phyloP scores from a whole-genome alignment of 495 filamentous ascomycete species.

The Hypoxylon crocopeplum region DNA sequence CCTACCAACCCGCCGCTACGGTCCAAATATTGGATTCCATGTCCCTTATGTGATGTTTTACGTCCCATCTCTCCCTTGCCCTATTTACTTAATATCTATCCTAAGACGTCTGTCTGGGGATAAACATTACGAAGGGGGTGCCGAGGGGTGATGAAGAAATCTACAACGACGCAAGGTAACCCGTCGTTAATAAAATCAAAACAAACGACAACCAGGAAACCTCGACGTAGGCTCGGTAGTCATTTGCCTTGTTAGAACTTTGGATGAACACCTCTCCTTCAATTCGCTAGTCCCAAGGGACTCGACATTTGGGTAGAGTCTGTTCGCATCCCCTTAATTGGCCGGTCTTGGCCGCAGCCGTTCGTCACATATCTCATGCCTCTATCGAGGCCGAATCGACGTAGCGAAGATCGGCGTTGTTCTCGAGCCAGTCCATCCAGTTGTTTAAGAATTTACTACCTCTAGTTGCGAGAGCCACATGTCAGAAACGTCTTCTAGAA shows the following conservation, averaged over 20 bases:
- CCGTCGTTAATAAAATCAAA: constrained; percentile 7
- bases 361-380: constrained; percentile 19
- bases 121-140: neutral
- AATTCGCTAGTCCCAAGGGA: constrained; percentile 9
- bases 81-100: neutral
- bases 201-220: constrained; percentile 7
- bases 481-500: constrained; percentile 22
- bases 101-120: no score
- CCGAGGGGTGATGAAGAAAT: neutral
- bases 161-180: constrained; percentile 18
- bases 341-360: constrained; percentile 1
- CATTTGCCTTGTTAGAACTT: constrained; percentile 15
- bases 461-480: constrained; percentile 42
- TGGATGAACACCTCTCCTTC: constrained; percentile 21
- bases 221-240: constrained; percentile 2
- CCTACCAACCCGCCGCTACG: constrained; percentile 20
- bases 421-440: constrained; percentile 91
- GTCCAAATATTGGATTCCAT: constrained; percentile 33
- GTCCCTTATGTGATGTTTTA: constrained; percentile 20
- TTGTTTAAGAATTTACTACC: constrained; percentile 81
- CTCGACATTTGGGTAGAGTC: constrained; percentile 11
- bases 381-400: constrained; percentile 69
- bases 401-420: constrained; percentile 84
- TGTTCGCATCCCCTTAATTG: constrained; percentile 19
- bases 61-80: neutral